phyloP scores from a whole-genome alignment of 176 grass and related monocot species.

The Carex kokanica region DNA sequence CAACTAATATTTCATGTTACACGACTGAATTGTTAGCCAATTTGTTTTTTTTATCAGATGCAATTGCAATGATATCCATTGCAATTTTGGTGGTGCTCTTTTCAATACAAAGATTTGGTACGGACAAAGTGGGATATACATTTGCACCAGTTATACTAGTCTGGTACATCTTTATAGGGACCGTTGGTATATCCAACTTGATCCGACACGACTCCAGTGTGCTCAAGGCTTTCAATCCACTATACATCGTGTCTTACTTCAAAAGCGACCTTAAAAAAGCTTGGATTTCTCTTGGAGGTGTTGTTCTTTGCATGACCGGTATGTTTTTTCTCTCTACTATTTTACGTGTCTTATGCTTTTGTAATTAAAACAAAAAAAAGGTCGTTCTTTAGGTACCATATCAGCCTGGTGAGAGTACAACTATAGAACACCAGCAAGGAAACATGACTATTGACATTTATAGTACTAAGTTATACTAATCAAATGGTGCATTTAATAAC shows the following conservation, averaged over 20 bases:
- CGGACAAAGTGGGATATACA: conserved; percentile 79
- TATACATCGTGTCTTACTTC: conserved; percentile 66
- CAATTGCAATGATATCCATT: conserved; percentile 53
- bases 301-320: conserved; percentile 77
- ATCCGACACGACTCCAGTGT: conserved; percentile 43
- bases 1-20: neutral
- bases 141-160: conserved; percentile 68
- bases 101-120: conserved; percentile 63
- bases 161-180: conserved; percentile 64
- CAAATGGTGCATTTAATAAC: conserved; percentile 3
- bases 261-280: conserved; percentile 48
- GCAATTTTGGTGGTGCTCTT: conserved; percentile 66
- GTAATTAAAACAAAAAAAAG: neutral
- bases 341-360: neutral
- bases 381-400: neutral
- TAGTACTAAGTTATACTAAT: neutral
- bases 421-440: neutral
- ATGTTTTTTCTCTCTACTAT: neutral
- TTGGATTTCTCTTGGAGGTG: conserved; percentile 72
- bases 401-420: neutral
- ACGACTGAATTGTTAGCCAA: neutral
- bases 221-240: conserved; percentile 62
- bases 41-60: conserved; percentile 40
- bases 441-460: neutral
- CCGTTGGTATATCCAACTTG: conserved; percentile 57